phyloP scores from a whole-genome alignment of 2,329 filamentous ascomycete species.

The Diplodia corticola region DNA sequence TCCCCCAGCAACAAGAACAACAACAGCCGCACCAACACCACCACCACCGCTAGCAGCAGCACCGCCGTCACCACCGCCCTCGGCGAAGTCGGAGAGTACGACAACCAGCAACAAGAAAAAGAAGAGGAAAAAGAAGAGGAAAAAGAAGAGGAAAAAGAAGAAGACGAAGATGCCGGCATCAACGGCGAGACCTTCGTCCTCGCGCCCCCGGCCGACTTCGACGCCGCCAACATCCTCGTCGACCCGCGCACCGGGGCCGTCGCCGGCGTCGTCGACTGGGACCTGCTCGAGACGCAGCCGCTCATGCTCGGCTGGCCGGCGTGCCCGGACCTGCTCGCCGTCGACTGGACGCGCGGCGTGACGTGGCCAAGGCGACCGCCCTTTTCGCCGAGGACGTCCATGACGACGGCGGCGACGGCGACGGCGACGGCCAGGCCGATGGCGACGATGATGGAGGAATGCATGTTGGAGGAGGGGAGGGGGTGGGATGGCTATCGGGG shows the following conservation, averaged over 20 bases:
- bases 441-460: not conserved
- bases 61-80: not conserved
- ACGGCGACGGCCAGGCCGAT: not conserved
- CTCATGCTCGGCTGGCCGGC: constrained; percentile 24
- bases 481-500: not conserved
- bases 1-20: no score
- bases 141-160: not conserved
- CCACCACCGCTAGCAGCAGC: no score
- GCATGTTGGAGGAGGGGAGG: not conserved
- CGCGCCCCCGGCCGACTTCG: constrained; percentile 27
- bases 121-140: not conserved
- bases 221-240: constrained; percentile 31
- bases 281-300: constrained; percentile 22
- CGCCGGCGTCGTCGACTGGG: constrained; percentile 31
- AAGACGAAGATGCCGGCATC: no score
- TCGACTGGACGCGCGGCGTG: not conserved
- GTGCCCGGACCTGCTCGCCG: not conserved
- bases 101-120: no score
- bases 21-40: no score
- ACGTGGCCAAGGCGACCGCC: not conserved
- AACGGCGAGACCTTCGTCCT: constrained; percentile 28
- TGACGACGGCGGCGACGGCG: not conserved
- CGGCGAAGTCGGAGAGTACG: not conserved
- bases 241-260: constrained; percentile 21
- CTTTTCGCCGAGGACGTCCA: not conserved